A percentile compares a stretch with the other conserved stretches of the same genome.
Conservation (phyloP, 768 basidiomycete genomes). For the Mycena amicta region DNA sequence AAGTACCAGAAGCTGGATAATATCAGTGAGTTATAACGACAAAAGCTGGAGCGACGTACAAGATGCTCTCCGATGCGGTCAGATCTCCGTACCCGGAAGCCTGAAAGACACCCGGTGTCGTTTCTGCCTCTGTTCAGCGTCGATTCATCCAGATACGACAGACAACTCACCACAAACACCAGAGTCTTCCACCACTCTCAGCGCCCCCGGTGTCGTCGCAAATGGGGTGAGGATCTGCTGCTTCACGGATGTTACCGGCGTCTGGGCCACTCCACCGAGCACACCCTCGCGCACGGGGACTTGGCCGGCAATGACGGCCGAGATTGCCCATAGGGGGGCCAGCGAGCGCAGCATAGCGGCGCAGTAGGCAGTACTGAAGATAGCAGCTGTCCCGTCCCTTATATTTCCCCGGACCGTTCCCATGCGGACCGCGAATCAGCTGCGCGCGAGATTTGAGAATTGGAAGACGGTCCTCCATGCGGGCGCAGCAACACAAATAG, state of each 20-base stretch:
- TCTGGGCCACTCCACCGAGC: constrained; percentile 8
- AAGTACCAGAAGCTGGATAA: constrained; percentile 49
- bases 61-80: constrained; percentile 40
- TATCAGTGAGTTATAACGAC: neutral
- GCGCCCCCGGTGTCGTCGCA: constrained; percentile 22
- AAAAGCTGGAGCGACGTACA: constrained; percentile 26
- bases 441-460: too few relatives aligned
- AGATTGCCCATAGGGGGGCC: constrained; percentile 11
- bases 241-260: neutral
- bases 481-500: too few relatives aligned
- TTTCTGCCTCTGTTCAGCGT: constrained; percentile 22
- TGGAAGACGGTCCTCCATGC: too few relatives aligned
- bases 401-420: too few relatives aligned
- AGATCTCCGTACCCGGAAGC: constrained; percentile 48
- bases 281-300: constrained; percentile 16
- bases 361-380: too few relatives aligned
- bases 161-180: constrained; percentile 12
- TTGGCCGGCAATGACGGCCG: constrained; percentile 13
- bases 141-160: neutral
- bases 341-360: neutral
- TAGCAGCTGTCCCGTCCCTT: too few relatives aligned
- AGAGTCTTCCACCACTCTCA: constrained; percentile 11
- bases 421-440: too few relatives aligned
- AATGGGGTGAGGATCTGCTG: constrained; percentile 5
- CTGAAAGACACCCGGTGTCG: constrained; percentile 36